Evolutionary conservation across 495 filamentous ascomycete species (phyloP).

Genomic region (Daldinia loculata): DNA sequence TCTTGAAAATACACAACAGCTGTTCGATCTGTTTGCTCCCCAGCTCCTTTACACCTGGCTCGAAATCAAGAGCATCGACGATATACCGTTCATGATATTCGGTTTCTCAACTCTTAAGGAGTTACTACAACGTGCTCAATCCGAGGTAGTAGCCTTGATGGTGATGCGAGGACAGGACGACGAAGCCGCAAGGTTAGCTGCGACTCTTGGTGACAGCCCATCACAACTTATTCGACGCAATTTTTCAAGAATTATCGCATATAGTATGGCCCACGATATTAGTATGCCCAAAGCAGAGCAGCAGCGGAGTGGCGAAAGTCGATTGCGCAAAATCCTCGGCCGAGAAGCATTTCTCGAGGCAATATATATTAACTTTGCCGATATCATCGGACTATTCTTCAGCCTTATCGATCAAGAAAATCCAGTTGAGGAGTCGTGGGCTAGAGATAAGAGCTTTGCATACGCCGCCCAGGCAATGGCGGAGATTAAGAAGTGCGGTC

Average conservation of each 20-base stretch:
- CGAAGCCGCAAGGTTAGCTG: constrained; percentile 66
- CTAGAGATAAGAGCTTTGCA: constrained; percentile 65
- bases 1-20: constrained; percentile 66
- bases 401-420: constrained; percentile 76
- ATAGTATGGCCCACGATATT: constrained; percentile 83
- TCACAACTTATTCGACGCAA: constrained; percentile 68
- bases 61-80: constrained; percentile 65
- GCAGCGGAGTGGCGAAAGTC: constrained; percentile 69
- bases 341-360: constrained; percentile 67
- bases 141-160: constrained; percentile 83
- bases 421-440: constrained; percentile 73
- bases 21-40: constrained; percentile 89
- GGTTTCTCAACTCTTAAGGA: constrained; percentile 74
- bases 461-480: constrained; percentile 69
- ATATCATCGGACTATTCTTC: constrained; percentile 79
- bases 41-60: constrained; percentile 97
- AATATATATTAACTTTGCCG: constrained; percentile 73
- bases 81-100: constrained; percentile 84
- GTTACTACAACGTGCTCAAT: constrained; percentile 75
- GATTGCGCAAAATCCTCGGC: constrained; percentile 74
- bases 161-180: constrained; percentile 80
- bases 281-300: constrained; percentile 64
- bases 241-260: constrained; percentile 84
- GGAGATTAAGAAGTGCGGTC: constrained; percentile 70
- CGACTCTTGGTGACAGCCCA: constrained; percentile 61